Evolutionary conservation across 176 grass and related monocot genomes (phyloP).

Genomic region (Oryza meridionalis): DNA sequence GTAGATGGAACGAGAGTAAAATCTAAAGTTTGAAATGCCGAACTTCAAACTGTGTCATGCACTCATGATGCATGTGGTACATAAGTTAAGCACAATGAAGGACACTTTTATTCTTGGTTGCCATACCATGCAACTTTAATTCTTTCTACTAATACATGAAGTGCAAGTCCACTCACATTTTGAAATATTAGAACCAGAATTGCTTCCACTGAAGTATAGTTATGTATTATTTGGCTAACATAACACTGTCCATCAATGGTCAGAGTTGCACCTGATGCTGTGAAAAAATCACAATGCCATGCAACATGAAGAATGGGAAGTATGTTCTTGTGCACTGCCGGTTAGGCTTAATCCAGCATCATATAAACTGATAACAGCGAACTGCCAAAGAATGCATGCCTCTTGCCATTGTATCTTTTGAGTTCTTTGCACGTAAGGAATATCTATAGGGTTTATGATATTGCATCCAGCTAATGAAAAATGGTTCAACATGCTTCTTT

Average conservation of each 20-base stretch:
- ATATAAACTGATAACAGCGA: neutral
- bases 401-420: neutral
- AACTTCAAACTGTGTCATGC: neutral
- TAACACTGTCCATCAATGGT: neutral
- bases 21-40: neutral
- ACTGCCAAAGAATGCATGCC: neutral
- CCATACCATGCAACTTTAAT: neutral
- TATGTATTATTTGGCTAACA: neutral
- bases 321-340: neutral
- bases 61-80: neutral
- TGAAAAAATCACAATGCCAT: neutral
- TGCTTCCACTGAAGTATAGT: neutral
- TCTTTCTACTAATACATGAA: neutral
- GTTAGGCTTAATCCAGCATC: neutral
- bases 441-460: neutral
- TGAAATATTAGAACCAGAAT: conserved; percentile 9
- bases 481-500: conserved; percentile 43
- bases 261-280: neutral
- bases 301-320: neutral
- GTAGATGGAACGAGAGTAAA: neutral
- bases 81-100: neutral
- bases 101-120: neutral
- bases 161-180: neutral
- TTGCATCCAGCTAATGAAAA: conserved; percentile 17
- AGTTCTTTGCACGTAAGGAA: conserved; percentile 22